phyloP scores from a whole-genome alignment of 768 basidiomycete genomes.

The Lactarius sp. region DNA sequence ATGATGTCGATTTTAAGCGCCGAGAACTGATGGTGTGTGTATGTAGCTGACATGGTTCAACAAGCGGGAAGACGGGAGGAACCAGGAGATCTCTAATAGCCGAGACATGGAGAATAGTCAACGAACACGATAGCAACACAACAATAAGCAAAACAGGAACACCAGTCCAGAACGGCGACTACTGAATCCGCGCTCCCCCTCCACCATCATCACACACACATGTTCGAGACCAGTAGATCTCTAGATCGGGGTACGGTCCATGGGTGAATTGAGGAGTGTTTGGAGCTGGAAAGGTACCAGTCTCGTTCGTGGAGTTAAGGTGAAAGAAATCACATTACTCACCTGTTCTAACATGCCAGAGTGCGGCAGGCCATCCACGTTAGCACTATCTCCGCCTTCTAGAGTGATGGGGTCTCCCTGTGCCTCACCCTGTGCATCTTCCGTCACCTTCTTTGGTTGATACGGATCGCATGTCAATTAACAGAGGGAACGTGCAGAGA shows the following conservation, averaged over 20 bases:
- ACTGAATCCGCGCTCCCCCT: neutral
- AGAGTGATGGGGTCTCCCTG: conserved; percentile 19
- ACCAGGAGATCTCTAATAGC: conserved; percentile 1
- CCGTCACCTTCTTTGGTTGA: conserved; percentile 1
- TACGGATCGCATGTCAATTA: neutral
- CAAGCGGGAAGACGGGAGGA: neutral
- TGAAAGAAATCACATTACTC: neutral
- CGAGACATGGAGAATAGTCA: neutral
- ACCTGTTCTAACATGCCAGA: conserved; percentile 23
- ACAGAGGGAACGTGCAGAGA: neutral
- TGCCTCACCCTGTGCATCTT: conserved; percentile 21
- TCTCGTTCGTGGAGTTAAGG: neutral
- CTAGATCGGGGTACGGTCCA: conserved; percentile 18
- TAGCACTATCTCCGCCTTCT: conserved; percentile 22
- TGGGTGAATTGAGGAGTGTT: conserved; percentile 19
- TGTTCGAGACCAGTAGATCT: neutral
- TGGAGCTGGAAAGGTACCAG: conserved; percentile 8
- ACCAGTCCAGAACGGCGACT: neutral
- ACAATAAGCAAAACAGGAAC: conserved; percentile 6
- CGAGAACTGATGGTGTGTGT: neutral
- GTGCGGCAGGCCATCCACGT: conserved; percentile 17
- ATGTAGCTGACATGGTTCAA: neutral
- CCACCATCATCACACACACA: neutral
- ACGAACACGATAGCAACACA: conserved; percentile 22
- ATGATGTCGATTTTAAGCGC: neutral